Evolutionary conservation across 352 stramenopile genomes (phyloP).

Genomic region (Phytophthora europaea): DNA sequence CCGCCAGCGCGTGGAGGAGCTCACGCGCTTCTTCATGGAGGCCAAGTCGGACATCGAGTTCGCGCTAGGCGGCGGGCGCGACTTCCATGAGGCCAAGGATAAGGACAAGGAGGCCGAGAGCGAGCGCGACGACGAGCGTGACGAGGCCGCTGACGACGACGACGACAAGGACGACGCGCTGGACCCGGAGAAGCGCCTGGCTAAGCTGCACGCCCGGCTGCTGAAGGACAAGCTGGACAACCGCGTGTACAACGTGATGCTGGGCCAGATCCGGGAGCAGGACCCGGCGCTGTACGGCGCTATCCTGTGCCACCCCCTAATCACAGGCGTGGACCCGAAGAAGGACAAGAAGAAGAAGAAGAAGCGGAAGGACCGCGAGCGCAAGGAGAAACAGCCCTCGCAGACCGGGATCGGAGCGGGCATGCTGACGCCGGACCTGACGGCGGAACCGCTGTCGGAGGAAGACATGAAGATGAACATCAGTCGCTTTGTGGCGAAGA

Average conservation of each 20-base stretch:
- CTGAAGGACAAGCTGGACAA: constrained; percentile 78
- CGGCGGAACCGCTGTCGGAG: constrained; percentile 53
- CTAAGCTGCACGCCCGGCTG: constrained; percentile 61
- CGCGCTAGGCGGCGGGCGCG: constrained; percentile 72
- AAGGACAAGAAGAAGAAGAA: constrained; percentile 90
- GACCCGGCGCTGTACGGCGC: constrained; percentile 87
- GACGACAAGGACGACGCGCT: constrained; percentile 46
- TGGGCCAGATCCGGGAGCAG: constrained; percentile 79
- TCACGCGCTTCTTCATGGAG: constrained; percentile 92
- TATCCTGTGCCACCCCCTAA: constrained; percentile 85
- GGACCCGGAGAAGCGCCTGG: constrained; percentile 60
- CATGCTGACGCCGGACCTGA: constrained; percentile 84
- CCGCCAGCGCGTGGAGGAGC: constrained; percentile 85
- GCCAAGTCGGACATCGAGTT: constrained; percentile 93
- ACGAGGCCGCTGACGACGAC: constrained; percentile 68
- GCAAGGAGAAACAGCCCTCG: constrained; percentile 70
- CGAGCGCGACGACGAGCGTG: constrained; percentile 73
- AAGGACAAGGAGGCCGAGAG: constrained; percentile 75
- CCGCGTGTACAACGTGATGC: constrained; percentile 83
- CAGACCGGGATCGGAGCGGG: constrained; percentile 40
- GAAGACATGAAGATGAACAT: constrained; percentile 77
- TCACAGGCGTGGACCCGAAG: constrained; percentile 81
- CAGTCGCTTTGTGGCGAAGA: constrained; percentile 78
- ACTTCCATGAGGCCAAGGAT: constrained; percentile 77
- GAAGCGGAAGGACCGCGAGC: constrained; percentile 85